Conservation (phyloP, 2,329 filamentous ascomycete species). For the Cyanodermella asteris region DNA sequence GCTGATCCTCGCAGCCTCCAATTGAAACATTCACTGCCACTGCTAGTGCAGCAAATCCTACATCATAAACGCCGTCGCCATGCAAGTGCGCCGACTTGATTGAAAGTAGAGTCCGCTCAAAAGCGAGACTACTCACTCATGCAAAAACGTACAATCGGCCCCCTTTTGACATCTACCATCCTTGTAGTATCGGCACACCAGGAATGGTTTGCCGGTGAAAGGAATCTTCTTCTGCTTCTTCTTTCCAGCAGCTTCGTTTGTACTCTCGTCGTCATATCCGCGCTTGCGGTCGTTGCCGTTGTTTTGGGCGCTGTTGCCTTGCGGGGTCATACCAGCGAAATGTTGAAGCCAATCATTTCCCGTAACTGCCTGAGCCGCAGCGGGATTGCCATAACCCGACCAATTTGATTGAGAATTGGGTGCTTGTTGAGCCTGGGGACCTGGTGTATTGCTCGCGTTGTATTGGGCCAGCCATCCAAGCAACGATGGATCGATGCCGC, state of each 20-base stretch:
- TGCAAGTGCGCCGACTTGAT: too few species aligned
- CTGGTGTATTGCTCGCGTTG: slow-evolving; percentile 2
- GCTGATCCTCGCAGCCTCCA: too few species aligned
- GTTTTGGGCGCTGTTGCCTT: slow-evolving; percentile 5
- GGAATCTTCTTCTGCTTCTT: slow-evolving; percentile 20
- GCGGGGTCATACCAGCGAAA: too few species aligned
- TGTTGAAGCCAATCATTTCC: too few species aligned
- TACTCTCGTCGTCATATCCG: slow-evolving; percentile 10
- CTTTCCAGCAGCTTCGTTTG: slow-evolving; percentile 14
- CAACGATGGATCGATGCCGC: too few species aligned
- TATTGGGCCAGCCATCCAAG: too few species aligned
- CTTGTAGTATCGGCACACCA: slow-evolving; percentile 30
- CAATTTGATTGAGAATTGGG: slow-evolving; percentile 10
- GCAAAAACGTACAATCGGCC: slow-evolving; percentile 27
- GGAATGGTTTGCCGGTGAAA: slow-evolving; percentile 13
- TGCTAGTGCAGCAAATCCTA: too few species aligned
- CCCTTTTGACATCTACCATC: slow-evolving; percentile 32
- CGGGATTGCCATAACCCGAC: slow-evolving; percentile 6
- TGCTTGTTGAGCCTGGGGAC: slow-evolving; percentile 9
- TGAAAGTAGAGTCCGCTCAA: too few species aligned
- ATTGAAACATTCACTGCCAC: too few species aligned
- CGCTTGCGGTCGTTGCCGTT: slow-evolving; percentile 20
- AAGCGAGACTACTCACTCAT: slow-evolving; percentile 16
- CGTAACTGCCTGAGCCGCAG: slow-evolving; percentile 6
- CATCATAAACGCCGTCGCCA: too few species aligned